phyloP scores from a whole-genome alignment of 257 asterid genomes.

The Anisodus acutangulus region DNA sequence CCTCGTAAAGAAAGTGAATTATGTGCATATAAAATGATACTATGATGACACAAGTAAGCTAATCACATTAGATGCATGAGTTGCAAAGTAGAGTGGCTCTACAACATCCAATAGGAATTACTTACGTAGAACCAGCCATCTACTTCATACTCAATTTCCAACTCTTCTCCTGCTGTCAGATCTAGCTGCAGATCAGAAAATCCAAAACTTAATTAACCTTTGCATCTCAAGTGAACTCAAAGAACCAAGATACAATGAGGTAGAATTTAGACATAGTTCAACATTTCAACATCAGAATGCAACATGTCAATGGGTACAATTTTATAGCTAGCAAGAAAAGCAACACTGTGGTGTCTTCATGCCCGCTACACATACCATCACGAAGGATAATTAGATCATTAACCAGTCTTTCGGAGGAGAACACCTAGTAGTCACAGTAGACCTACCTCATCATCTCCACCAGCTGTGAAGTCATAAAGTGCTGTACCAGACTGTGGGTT shows the following conservation, averaged over 20 bases:
- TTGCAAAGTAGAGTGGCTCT: background rate
- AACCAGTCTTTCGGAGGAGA: background rate
- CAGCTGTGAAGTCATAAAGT: conserved; percentile 97
- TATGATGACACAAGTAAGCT: conserved; percentile 4
- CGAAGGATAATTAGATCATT: background rate
- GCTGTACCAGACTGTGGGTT: conserved; percentile 79
- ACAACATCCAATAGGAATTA: conserved; percentile 34
- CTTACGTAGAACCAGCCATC: conserved; percentile 99
- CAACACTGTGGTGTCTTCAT: background rate
- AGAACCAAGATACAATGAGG: background rate
- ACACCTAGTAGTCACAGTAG: conserved; percentile 14
- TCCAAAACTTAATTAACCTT: conserved; percentile 31
- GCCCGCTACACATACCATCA: background rate
- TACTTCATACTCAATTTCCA: conserved; percentile 95
- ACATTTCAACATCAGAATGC: background rate
- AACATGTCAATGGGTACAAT: conserved; percentile 8
- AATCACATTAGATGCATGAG: conserved; percentile 24
- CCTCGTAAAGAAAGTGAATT: background rate
- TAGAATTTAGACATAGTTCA: conserved; percentile 18
- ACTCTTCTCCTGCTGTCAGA: conserved; percentile 90
- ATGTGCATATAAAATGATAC: background rate
- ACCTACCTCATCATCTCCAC: conserved; percentile 98
- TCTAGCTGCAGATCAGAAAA: conserved; percentile 67
- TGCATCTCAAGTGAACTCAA: conserved; percentile 11
- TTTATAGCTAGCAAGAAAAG: conserved; percentile 7